Evolutionary conservation across 2,329 filamentous ascomycete species (phyloP).

Genomic region (Fusarium transvaalense): DNA sequence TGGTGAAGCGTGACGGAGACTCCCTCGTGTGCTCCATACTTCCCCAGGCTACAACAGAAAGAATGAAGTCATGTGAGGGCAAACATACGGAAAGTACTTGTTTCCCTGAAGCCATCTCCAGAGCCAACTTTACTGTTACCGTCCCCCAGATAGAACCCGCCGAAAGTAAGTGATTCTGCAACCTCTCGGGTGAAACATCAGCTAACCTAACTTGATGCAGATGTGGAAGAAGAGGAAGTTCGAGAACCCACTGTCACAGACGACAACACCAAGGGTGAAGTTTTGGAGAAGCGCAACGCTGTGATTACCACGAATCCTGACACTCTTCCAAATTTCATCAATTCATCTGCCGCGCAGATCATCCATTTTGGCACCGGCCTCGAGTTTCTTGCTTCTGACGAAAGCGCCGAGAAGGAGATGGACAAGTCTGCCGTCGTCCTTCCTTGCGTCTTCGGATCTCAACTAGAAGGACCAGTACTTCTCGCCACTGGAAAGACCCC

Average conservation of each 20-base stretch:
- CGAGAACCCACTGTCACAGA: accelerated
- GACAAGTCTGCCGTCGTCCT: constrained; percentile 4
- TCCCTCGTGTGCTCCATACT: constrained; percentile 16
- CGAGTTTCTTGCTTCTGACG: neutral
- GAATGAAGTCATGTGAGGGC: neutral
- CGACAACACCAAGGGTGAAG: neutral
- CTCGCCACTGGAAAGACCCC: neutral
- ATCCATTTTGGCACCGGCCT: constrained; percentile 11
- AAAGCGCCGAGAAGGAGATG: neutral
- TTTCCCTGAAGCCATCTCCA: constrained; percentile 18
- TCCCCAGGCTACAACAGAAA: neutral
- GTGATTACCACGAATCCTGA: neutral
- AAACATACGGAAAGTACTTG: neutral
- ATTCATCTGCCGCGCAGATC: neutral
- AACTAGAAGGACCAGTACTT: constrained; percentile 5
- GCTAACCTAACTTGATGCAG: neutral
- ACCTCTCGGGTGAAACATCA: neutral
- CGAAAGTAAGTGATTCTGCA: neutral
- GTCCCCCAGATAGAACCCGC: accelerated
- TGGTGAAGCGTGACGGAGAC: constrained; percentile 1
- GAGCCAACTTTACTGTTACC: constrained; percentile 1
- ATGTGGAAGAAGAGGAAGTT: accelerated
- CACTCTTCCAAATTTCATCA: neutral
- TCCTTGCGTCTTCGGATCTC: constrained; percentile 22
- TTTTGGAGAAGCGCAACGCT: neutral